Evolutionary conservation across 305 asterid genomes (phyloP), one percentile per base, ranked within the genome.

Genomic region (Lippia alba): DNA sequence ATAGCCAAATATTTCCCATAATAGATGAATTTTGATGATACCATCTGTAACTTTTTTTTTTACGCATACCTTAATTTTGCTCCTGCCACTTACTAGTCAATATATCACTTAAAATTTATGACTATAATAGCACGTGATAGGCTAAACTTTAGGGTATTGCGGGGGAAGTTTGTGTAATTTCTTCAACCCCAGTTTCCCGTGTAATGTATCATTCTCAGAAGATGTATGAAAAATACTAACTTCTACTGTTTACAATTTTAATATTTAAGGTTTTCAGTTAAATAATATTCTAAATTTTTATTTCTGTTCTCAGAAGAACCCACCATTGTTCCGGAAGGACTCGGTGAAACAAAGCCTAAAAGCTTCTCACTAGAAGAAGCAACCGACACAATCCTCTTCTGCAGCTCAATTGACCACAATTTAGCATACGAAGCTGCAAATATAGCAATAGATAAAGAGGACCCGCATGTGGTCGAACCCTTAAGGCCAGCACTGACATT

Each of bases 321-420:
- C 63, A 82, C 89, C 40, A 81, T 85, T 59, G 17, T 74, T 61
- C 66, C 81, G 15, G 89, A 86, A 73, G 91, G 84, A 65, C 67
- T 33, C 36, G 79, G 77, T 49, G 83, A 85, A 59, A 56, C 69
- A 46, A 85, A 79, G 51, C 66, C 83, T 7, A 83, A 87, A 80
- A 90, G 91, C 92, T 79, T 86, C 72, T 92, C 96, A 36, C 85
- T 91, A 8, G 99, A 95, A 74, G 99, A 95, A 85, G 99, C 97
- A 74, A 92, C 99, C 1, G 96, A 95, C 53, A 78, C 96, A 10
- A 92, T 91, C 74, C 97, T 95, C 79, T 90, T 92, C 87, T 95
- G 98, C 85, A 89, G 97, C 77, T 95, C 99, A 57, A 92, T 92
- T 33, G 92, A 89, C 82, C 97, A 95, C 83, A 85, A 85, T 58